Evolutionary conservation across 208 protist species (phyloP).

Genomic region (Trypanosoma conorhini): DNA sequence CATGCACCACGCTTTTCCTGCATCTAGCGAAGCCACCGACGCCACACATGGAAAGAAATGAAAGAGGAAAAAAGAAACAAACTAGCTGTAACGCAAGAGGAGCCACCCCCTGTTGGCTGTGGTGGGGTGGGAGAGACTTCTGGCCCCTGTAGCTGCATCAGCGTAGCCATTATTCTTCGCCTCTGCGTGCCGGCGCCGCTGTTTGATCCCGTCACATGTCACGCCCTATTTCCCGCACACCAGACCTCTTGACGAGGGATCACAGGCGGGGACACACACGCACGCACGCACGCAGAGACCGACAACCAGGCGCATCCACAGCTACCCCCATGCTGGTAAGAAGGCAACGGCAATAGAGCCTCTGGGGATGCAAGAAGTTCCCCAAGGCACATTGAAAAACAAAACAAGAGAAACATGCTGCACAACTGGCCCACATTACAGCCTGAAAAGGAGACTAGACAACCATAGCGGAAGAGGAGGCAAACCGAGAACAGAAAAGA

Average conservation of each 20-base stretch:
- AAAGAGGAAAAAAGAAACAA: slow-evolving; percentile 14
- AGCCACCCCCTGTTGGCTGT: neutral
- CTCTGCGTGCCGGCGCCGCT: neutral
- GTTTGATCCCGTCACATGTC: neutral
- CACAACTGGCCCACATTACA: too few relatives aligned
- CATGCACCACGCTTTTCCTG: neutral
- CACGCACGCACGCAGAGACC: neutral
- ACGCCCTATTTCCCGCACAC: neutral
- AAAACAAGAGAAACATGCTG: too few relatives aligned
- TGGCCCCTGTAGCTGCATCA: neutral
- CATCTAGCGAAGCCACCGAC: neutral
- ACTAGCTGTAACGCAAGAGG: neutral
- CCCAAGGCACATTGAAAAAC: too few relatives aligned
- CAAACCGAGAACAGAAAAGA: neutral
- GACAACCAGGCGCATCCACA: neutral
- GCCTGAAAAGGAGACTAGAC: too few relatives aligned
- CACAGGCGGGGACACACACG: slow-evolving; percentile 1
- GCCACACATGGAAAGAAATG: neutral
- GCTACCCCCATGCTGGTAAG: too few relatives aligned
- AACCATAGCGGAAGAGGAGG: too few relatives aligned
- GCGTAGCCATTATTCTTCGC: neutral
- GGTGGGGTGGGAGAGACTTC: neutral
- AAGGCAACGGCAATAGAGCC: too few relatives aligned
- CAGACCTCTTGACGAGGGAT: neutral
- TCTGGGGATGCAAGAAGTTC: too few relatives aligned